Percentiles rank a stretch among this genome's conserved stretches.
Conservation (phyloP, 2,329 filamentous ascomycete genomes). For the Penicillium nordicum region DNA sequence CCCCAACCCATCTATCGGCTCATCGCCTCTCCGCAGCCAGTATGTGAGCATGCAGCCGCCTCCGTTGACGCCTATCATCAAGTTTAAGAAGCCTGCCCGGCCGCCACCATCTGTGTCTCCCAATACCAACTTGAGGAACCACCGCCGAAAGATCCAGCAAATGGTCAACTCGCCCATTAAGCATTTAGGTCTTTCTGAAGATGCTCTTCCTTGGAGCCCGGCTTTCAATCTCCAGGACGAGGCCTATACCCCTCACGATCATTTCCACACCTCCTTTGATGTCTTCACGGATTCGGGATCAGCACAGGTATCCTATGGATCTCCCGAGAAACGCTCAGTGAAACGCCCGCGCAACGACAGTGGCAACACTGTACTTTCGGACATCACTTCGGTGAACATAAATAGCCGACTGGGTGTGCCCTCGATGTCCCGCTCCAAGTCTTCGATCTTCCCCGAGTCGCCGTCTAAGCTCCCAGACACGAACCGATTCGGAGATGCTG, state of each 20-base stretch:
- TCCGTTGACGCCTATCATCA: slow-evolving; percentile 78
- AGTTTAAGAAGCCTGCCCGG: slow-evolving; percentile 66
- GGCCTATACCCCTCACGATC: slow-evolving; percentile 35
- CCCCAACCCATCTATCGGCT: slow-evolving; percentile 49
- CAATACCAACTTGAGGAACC: slow-evolving; percentile 85
- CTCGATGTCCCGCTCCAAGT: slow-evolving; percentile 34
- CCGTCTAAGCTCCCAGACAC: slow-evolving; percentile 38
- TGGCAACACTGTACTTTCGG: slow-evolving; percentile 50
- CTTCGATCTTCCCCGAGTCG: slow-evolving; percentile 39
- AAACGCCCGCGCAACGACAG: slow-evolving; percentile 52
- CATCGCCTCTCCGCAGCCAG: slow-evolving; percentile 63
- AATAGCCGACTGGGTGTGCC: slow-evolving; percentile 36
- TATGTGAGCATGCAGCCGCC: slow-evolving; percentile 62
- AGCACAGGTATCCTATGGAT: slow-evolving; percentile 45
- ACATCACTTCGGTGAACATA: slow-evolving; percentile 39
- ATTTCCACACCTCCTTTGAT: slow-evolving; percentile 52
- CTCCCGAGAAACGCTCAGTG: slow-evolving; percentile 54
- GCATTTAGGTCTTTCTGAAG: slow-evolving; percentile 40
- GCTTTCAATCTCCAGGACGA: slow-evolving; percentile 53
- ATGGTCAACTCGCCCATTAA: slow-evolving; percentile 74
- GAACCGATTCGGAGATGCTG: slow-evolving; percentile 33
- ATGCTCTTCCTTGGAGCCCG: slow-evolving; percentile 46
- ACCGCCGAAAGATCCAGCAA: slow-evolving; percentile 76
- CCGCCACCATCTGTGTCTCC: slow-evolving; percentile 79
- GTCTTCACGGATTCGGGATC: slow-evolving; percentile 50